These are phyloP conservation scores for Colletotrichum simmondsii DNA, from an alignment of 2,329 filamentous ascomycete species.

Conservation along the genomic window DNA sequence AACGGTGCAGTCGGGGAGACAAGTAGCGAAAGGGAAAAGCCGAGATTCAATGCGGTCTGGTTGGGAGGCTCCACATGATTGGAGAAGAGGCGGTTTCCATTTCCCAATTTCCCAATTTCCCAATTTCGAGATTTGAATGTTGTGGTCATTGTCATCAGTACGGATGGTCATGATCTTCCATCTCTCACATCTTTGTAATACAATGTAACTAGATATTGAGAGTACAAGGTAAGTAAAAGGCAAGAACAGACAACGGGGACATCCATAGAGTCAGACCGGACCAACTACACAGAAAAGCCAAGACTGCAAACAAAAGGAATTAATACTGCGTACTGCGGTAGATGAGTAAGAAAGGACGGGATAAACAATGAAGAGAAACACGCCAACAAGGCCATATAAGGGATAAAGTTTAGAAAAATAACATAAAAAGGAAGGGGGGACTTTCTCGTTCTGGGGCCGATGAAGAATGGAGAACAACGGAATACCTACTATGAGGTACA, in stretches of 20 bases:
- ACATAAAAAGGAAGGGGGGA: slow-evolving; percentile 8
- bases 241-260: not conserved
- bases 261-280: not conserved
- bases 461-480: slow-evolving; percentile 23
- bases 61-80: not conserved
- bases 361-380: not conserved
- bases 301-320: not conserved
- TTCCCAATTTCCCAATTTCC: too few species aligned
- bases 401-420: not conserved
- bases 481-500: not conserved
- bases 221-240: not conserved
- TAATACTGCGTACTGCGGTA: too few species aligned
- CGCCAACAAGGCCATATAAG: not conserved
- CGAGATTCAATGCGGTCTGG: slow-evolving; percentile 8
- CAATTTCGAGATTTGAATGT: too few species aligned
- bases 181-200: too few species aligned
- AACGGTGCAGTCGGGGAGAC: not conserved
- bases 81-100: not conserved
- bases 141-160: not conserved
- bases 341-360: not conserved
- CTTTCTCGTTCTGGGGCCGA: slow-evolving; percentile 9
- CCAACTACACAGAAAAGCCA: not conserved
- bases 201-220: too few species aligned
- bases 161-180: too few species aligned
- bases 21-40: not conserved